phyloP scores from a whole-genome alignment of 2,329 filamentous ascomycete species.

The Cryphonectria naterciae region DNA sequence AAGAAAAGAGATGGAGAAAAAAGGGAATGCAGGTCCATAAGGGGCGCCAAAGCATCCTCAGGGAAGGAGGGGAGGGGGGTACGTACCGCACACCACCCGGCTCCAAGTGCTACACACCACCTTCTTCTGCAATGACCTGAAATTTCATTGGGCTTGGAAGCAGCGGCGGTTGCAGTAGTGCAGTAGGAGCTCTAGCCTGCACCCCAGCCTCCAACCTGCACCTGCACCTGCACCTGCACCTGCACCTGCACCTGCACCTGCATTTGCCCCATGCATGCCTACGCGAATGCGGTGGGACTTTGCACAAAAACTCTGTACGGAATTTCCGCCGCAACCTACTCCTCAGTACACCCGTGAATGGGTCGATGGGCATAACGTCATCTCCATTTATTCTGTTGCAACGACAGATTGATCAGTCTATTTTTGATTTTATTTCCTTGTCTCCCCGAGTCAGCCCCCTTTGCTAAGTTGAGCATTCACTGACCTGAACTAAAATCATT shows the following conservation, averaged over 20 bases:
- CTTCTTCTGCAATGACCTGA: neutral
- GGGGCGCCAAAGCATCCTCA: neutral
- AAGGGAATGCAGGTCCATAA: neutral
- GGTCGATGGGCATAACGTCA: neutral
- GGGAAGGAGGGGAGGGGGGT: neutral
- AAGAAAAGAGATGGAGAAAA: neutral
- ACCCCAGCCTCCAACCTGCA: neutral
- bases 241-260: neutral
- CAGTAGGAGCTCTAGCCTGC: neutral
- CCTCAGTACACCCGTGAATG: neutral
- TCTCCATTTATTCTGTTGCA: neutral
- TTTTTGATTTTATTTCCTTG: neutral
- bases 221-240: neutral
- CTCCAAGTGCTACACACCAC: neutral
- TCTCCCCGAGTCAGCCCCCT: neutral
- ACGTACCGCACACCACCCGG: neutral
- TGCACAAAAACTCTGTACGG: neutral
- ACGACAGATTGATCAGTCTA: neutral
- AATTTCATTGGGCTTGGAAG: neutral
- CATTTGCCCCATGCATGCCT: neutral
- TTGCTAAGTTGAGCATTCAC: neutral
- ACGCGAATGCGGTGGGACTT: conserved; percentile 2
- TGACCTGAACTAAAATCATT: neutral
- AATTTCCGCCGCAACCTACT: neutral
- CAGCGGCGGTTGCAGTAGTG: neutral